phyloP scores from a whole-genome alignment of 495 filamentous ascomycete genomes.

The Trichoderma virens region DNA sequence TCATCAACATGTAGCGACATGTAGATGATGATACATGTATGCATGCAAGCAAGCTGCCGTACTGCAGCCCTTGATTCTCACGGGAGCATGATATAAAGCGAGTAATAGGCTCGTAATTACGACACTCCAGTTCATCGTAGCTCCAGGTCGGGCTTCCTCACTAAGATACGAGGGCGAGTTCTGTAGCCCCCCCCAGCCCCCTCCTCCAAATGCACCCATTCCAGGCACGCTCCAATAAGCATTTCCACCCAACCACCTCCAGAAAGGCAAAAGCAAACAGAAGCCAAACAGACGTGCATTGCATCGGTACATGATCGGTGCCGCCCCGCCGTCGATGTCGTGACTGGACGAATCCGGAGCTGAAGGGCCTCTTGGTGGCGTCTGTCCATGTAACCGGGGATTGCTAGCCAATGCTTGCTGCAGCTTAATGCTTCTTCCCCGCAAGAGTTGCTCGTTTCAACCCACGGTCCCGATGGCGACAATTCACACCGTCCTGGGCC shows the following conservation, averaged over 20 bases:
- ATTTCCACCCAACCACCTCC: background rate
- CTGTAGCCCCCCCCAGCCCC: no score
- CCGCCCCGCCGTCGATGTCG: background rate
- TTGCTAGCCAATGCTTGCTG: no score
- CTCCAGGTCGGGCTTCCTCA: no score
- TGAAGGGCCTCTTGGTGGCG: conserved; percentile 5
- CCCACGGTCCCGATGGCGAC: conserved; percentile 1
- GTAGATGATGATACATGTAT: no score
- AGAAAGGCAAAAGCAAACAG: background rate
- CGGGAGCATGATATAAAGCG: no score
- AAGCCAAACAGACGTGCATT: conserved; percentile 8
- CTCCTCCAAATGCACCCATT: no score
- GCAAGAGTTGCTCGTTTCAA: conserved; percentile 4
- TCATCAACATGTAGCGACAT: no score
- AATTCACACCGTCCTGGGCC: background rate
- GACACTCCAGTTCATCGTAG: no score
- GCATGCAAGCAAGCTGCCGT: no score
- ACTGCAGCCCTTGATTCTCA: no score
- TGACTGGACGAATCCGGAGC: conserved; percentile 7
- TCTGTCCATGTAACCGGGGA: background rate
- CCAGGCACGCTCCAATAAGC: background rate
- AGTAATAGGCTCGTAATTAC: no score
- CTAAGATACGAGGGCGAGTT: no score
- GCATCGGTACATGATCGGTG: background rate
- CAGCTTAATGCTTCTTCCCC: background rate